These are phyloP conservation scores for Vararia minispora DNA, from an alignment of 768 basidiomycete genomes.

Conservation along the genomic window DNA sequence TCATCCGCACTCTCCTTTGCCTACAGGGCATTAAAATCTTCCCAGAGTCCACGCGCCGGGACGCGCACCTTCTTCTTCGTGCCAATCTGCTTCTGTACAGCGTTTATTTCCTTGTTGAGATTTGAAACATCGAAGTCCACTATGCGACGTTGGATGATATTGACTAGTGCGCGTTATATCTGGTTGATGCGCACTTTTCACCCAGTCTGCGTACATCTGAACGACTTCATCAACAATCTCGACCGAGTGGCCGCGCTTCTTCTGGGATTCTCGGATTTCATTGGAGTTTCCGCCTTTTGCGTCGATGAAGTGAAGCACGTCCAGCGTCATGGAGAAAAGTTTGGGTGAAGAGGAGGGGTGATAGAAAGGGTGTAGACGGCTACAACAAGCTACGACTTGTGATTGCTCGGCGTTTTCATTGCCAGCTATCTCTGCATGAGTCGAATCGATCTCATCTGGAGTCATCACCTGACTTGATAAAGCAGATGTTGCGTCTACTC, in stretches of 20 bases:
- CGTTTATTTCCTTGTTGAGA: conserved; percentile 75
- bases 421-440: too few species aligned
- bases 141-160: conserved; percentile 21
- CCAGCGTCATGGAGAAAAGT: conserved; percentile 62
- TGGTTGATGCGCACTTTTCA: conserved; percentile 58
- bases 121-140: conserved; percentile 82
- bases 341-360: too few species aligned
- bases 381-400: too few species aligned
- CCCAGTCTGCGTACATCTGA: conserved; percentile 87
- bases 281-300: conserved; percentile 88
- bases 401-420: too few species aligned
- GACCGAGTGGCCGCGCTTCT: conserved; percentile 78
- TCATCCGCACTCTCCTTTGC: conserved; percentile 89
- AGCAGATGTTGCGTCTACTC: too few species aligned
- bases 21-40: conserved; percentile 26
- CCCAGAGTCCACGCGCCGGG: background rate
- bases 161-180: background rate
- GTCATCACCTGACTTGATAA: too few species aligned
- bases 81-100: conserved; percentile 89
- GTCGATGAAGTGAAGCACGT: conserved; percentile 71
- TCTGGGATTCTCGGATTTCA: conserved; percentile 84
- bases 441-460: too few species aligned
- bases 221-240: conserved; percentile 94
- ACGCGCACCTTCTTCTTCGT: conserved; percentile 79
- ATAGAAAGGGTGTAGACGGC: too few species aligned